Conservation (phyloP, 2,329 filamentous ascomycete genomes). For the Xylaria sp. region DNA sequence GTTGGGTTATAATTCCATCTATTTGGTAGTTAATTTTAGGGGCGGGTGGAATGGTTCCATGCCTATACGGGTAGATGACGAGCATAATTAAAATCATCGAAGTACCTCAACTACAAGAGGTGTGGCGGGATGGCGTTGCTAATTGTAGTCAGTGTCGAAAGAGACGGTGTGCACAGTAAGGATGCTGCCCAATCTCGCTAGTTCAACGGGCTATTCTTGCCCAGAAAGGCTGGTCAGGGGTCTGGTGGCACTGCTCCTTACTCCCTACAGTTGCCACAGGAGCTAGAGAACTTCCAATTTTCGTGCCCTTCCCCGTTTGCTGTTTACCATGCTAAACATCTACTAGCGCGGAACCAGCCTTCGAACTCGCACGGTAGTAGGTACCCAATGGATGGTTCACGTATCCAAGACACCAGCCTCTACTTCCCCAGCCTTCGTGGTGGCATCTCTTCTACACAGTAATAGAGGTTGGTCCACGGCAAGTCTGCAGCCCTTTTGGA, state of each 20-base stretch:
- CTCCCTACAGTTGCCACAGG: not conserved
- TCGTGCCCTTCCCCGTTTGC: constrained; percentile 11
- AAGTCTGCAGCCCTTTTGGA: not conserved
- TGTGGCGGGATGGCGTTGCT: not conserved
- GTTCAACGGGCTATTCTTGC: constrained; percentile 5
- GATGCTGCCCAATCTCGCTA: constrained; percentile 25
- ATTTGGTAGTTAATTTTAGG: constrained; percentile 24
- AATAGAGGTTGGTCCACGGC: not conserved
- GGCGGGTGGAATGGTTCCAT: constrained; percentile 30
- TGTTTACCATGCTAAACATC: constrained; percentile 16
- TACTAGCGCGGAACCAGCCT: not conserved
- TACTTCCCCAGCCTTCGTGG: not conserved
- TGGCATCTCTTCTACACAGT: not conserved
- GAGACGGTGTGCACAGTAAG: not conserved
- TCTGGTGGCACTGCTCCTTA: not conserved
- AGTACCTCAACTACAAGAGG: too few species aligned
- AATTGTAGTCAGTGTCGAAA: not conserved
- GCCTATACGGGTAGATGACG: constrained; percentile 10
- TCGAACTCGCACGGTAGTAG: constrained; percentile 13
- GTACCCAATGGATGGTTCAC: constrained; percentile 21
- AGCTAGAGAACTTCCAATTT: constrained; percentile 7
- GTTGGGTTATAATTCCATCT: constrained; percentile 1
- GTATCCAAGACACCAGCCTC: constrained; percentile 15
- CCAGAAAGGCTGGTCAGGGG: constrained; percentile 1
- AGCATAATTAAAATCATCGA: constrained; percentile 18